phyloP scores from a whole-genome alignment of 192 early-diverging fungal genomes.

The Coemansia sp. region DNA sequence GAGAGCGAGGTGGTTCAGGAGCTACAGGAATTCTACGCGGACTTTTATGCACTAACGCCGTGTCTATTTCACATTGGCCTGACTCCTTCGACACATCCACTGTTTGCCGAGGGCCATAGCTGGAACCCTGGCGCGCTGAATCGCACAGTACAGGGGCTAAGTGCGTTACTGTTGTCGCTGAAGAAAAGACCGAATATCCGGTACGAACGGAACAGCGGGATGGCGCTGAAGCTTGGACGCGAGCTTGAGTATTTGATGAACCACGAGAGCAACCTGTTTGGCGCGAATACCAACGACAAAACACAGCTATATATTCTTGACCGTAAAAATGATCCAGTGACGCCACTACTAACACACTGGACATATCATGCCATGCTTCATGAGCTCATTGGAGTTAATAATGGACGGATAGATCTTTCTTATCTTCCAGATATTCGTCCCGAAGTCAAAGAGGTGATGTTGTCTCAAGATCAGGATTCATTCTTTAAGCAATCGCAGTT shows the following conservation, averaged over 20 bases:
- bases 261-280: slow-evolving; percentile 49
- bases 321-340: slow-evolving; percentile 93
- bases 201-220: slow-evolving; percentile 77
- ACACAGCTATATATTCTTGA: slow-evolving; percentile 90
- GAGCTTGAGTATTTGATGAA: slow-evolving; percentile 59
- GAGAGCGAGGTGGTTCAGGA: slow-evolving; percentile 91
- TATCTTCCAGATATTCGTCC: slow-evolving; percentile 74
- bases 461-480: slow-evolving; percentile 84
- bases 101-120: slow-evolving; percentile 72
- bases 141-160: slow-evolving; percentile 77
- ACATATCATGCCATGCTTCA: slow-evolving; percentile 99
- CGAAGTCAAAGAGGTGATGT: slow-evolving; percentile 91
- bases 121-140: slow-evolving; percentile 81
- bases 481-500: slow-evolving; percentile 91
- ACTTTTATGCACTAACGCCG: slow-evolving; percentile 80
- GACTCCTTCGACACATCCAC: slow-evolving; percentile 56
- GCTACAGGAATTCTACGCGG: slow-evolving; percentile 95
- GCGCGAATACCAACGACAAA: slow-evolving; percentile 58
- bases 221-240: slow-evolving; percentile 79
- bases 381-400: slow-evolving; percentile 89
- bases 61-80: slow-evolving; percentile 82
- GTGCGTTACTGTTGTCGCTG: slow-evolving; percentile 73
- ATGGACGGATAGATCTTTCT: slow-evolving; percentile 90
- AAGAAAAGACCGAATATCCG: slow-evolving; percentile 92
- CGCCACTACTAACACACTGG: slow-evolving; percentile 93